These are phyloP conservation scores for Xylaria sp. DNA, from an alignment of 2,329 filamentous ascomycete genomes.

Conservation along the genomic window DNA sequence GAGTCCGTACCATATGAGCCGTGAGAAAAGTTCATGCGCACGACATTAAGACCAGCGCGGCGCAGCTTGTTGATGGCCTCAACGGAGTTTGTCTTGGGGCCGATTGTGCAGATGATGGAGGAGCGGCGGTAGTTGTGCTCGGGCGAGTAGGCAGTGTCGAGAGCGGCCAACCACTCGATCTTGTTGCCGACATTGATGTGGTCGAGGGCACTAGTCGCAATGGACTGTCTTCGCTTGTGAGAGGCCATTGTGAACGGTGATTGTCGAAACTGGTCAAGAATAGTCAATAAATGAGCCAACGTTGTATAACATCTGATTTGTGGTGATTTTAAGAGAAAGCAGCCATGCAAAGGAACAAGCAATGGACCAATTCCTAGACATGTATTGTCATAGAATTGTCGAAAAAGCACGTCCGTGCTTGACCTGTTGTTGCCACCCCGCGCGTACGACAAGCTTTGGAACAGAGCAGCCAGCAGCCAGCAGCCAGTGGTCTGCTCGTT, in stretches of 20 bases:
- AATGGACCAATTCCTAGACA: background rate
- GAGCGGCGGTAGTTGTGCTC: conserved; percentile 93
- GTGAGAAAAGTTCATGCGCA: conserved; percentile 99
- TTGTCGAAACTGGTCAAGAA: background rate
- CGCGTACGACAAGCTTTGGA: background rate
- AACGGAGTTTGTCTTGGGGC: conserved; percentile 98
- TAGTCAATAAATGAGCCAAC: background rate
- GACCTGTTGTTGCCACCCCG: background rate
- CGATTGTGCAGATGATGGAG: conserved; percentile 99
- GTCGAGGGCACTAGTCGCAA: conserved; percentile 78
- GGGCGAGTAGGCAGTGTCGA: conserved; percentile 90
- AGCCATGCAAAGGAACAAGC: background rate
- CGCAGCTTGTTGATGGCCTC: conserved; percentile 97
- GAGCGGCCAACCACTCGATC: conserved; percentile 72
- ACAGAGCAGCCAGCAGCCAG: conserved; percentile 3
- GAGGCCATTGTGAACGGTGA: conserved; percentile 30
- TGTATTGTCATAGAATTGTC: background rate
- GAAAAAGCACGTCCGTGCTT: background rate
- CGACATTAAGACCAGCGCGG: conserved; percentile 91
- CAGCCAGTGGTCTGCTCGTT: background rate
- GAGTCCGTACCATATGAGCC: conserved; percentile 70
- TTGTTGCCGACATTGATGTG: conserved; percentile 82
- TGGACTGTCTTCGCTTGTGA: conserved; percentile 42
- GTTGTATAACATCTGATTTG: background rate
- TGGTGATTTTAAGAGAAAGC: background rate